These are phyloP conservation scores for Eucalyptus brandiana DNA, from an alignment of 345 rosid genomes.

Conservation along the genomic window DNA sequence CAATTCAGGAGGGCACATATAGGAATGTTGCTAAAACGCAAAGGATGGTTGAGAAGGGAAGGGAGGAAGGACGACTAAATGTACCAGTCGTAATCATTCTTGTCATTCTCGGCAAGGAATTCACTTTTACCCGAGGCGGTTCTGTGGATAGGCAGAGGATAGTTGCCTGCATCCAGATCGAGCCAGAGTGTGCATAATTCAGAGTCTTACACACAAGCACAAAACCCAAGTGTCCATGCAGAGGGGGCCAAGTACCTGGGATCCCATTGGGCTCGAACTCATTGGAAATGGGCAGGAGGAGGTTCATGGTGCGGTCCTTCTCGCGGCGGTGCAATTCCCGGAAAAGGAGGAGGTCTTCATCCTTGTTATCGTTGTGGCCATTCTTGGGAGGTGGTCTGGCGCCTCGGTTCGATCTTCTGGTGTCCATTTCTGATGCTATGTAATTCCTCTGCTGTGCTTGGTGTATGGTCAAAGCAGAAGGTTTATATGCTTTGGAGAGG, in stretches of 20 bases:
- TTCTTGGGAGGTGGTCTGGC: neutral
- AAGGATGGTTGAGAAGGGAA: neutral
- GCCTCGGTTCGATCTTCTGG: neutral
- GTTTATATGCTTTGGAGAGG: neutral
- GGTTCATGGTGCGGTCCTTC: constrained; percentile 23
- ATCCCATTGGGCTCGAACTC: constrained; percentile 29
- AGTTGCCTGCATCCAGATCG: constrained; percentile 8
- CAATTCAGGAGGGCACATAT: neutral
- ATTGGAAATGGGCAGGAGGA: constrained; percentile 52
- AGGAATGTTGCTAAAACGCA: neutral
- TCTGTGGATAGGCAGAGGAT: constrained; percentile 29
- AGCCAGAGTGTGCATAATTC: neutral
- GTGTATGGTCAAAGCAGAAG: neutral
- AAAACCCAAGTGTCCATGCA: neutral
- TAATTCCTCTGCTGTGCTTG: neutral
- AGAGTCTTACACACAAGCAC: neutral
- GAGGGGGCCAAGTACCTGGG: neutral
- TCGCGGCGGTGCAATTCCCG: constrained; percentile 40
- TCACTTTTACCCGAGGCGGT: constrained; percentile 27
- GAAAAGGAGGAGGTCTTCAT: constrained; percentile 46
- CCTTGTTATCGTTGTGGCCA: constrained; percentile 7
- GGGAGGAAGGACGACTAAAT: neutral
- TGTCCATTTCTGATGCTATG: neutral
- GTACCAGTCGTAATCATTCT: constrained; percentile 50
- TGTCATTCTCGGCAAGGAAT: constrained; percentile 17